Evolutionary conservation across 305 asterid genomes (phyloP).

Genomic region (Rubia tinctorum): DNA sequence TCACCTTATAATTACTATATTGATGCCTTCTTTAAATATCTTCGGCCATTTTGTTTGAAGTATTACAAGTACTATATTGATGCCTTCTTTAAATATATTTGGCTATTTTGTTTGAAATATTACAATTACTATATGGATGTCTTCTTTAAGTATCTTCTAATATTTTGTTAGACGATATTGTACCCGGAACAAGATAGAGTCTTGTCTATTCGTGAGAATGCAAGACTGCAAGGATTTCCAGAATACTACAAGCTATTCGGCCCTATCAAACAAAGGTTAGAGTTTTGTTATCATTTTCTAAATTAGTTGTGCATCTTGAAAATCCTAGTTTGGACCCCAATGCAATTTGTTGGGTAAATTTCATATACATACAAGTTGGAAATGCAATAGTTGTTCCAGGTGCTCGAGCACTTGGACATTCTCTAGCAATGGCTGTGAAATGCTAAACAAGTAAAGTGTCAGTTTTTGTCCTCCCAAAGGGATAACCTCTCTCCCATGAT

Average conservation of each 20-base stretch:
- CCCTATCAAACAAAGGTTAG: slow-evolving; percentile 68
- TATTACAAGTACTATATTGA: too few species aligned
- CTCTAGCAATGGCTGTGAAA: slow-evolving; percentile 47
- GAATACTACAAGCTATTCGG: slow-evolving; percentile 70
- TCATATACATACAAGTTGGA: slow-evolving; percentile 80
- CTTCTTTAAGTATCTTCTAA: too few species aligned
- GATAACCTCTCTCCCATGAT: slow-evolving; percentile 33
- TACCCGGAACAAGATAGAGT: slow-evolving; percentile 75
- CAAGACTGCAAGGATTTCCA: slow-evolving; percentile 87
- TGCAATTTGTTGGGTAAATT: not conserved
- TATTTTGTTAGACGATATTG: slow-evolving; percentile 35
- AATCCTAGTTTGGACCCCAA: not conserved
- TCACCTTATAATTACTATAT: too few species aligned
- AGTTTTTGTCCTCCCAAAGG: slow-evolving; percentile 39
- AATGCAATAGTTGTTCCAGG: slow-evolving; percentile 94
- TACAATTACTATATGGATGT: too few species aligned
- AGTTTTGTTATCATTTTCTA: not conserved
- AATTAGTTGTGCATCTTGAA: not conserved
- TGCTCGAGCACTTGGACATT: slow-evolving; percentile 68
- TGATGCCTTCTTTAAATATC: too few species aligned
- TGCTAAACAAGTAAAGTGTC: slow-evolving; percentile 42
- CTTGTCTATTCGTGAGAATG: slow-evolving; percentile 78
- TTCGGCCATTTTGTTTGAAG: too few species aligned
- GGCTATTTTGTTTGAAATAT: too few species aligned
- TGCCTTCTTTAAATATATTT: too few species aligned